Percentiles rank a stretch among this genome's conserved stretches.
These are phyloP conservation scores for Yamadazyma olivae DNA, from an alignment of 805 yeast species.

Conservation along the genomic window DNA sequence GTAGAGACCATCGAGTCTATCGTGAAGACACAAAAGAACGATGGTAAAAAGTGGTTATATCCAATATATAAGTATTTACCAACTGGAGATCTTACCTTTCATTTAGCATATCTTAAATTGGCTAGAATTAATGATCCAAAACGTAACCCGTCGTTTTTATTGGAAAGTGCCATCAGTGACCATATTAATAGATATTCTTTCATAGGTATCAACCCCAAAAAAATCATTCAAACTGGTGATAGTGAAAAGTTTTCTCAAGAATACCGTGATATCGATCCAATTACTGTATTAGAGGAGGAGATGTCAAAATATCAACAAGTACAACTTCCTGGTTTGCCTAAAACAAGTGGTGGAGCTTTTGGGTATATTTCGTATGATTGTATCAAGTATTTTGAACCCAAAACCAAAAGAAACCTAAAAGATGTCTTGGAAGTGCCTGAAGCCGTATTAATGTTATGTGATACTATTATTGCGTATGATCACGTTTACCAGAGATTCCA, in stretches of 20 bases:
- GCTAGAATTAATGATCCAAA: constrained; percentile 56
- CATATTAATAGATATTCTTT: constrained; percentile 87
- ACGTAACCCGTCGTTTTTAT: constrained; percentile 68
- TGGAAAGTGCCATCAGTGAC: constrained; percentile 87
- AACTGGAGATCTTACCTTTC: constrained; percentile 82
- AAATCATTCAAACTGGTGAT: constrained; percentile 81
- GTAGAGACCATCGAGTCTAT: constrained; percentile 25
- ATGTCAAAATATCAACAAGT: constrained; percentile 64
- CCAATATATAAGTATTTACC: constrained; percentile 76
- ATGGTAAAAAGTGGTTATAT: constrained; percentile 57
- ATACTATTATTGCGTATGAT: constrained; percentile 87
- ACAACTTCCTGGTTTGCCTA: constrained; percentile 77
- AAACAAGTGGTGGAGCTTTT: constrained; percentile 90
- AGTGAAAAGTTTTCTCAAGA: constrained; percentile 29
- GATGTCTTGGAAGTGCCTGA: constrained; percentile 89
- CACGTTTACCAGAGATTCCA: constrained; percentile 93
- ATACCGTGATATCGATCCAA: constrained; percentile 69
- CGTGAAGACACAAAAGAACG: constrained; percentile 16
- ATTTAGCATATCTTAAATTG: constrained; percentile 82
- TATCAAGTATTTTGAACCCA: constrained; percentile 94
- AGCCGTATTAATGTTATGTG: constrained; percentile 87
- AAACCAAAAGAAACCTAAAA: constrained; percentile 67
- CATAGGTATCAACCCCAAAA: constrained; percentile 82
- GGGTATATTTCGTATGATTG: constrained; percentile 97
- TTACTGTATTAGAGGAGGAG: constrained; percentile 70